Percentiles rank a stretch among this genome's conserved stretches.
Evolutionary conservation across 2,329 filamentous ascomycete genomes (phyloP).

Genomic region (Fusarium clavum): DNA sequence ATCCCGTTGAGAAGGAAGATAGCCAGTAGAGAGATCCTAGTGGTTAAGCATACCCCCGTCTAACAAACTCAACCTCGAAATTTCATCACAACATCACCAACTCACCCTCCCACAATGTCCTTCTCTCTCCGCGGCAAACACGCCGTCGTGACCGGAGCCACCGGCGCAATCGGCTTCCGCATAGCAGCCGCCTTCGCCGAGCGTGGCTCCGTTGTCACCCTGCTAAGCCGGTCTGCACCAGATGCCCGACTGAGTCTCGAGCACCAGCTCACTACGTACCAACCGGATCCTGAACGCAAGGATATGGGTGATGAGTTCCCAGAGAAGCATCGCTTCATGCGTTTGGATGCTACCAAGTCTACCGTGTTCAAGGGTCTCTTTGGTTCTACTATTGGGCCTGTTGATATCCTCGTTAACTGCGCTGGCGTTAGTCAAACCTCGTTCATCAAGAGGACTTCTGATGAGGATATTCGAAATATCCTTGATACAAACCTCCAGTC

Average conservation of each 20-base stretch:
- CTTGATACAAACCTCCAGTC: conserved; percentile 77
- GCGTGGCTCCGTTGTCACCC: conserved; percentile 69
- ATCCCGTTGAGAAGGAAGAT: background rate
- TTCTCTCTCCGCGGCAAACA: conserved; percentile 60
- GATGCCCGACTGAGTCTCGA: conserved; percentile 58
- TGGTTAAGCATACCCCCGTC: background rate
- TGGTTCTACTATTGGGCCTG: conserved; percentile 47
- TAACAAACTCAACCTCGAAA: conserved; percentile 12
- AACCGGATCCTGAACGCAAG: conserved; percentile 8
- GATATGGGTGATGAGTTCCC: conserved; percentile 27
- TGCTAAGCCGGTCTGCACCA: conserved; percentile 68
- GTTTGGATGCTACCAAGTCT: conserved; percentile 49
- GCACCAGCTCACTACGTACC: conserved; percentile 47
- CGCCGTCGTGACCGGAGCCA: conserved; percentile 75
- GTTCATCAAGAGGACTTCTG: conserved; percentile 67
- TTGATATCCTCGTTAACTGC: conserved; percentile 79
- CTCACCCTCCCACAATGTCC: conserved; percentile 35
- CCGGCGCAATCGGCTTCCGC: conserved; percentile 75
- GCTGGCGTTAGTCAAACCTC: conserved; percentile 77
- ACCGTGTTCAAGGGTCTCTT: conserved; percentile 50
- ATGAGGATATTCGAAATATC: conserved; percentile 65
- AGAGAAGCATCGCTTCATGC: conserved; percentile 50
- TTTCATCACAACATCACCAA: conserved; percentile 12
- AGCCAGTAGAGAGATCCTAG: background rate
- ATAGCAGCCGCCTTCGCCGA: conserved; percentile 74